Conservation (phyloP, 768 basidiomycete genomes). For the Agrocybe pediades region DNA sequence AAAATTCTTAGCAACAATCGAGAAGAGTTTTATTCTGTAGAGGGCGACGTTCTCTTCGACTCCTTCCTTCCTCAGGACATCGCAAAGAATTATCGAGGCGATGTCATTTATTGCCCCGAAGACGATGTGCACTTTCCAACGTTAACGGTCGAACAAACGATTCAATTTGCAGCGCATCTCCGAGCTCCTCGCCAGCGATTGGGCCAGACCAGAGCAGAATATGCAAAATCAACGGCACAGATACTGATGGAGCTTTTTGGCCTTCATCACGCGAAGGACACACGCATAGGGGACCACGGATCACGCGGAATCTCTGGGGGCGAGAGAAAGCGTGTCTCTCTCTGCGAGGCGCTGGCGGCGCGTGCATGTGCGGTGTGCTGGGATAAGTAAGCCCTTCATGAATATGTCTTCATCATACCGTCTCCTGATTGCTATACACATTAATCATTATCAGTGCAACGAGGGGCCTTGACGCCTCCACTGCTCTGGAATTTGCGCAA, state of each 20-base stretch:
- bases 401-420: not conserved
- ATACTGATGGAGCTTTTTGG: constrained; percentile 73
- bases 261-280: constrained; percentile 69
- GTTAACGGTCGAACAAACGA: constrained; percentile 77
- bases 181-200: constrained; percentile 63
- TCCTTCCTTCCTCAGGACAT: constrained; percentile 70
- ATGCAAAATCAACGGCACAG: constrained; percentile 45
- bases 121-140: constrained; percentile 89
- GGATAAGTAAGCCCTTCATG: constrained; percentile 54
- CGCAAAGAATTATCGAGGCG: constrained; percentile 67
- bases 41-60: constrained; percentile 78
- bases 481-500: constrained; percentile 72
- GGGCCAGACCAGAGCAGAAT: constrained; percentile 35
- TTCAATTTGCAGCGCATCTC: constrained; percentile 67
- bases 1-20: constrained; percentile 80
- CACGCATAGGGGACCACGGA: constrained; percentile 75
- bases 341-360: constrained; percentile 64
- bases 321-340: constrained; percentile 80
- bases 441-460: constrained; percentile 47
- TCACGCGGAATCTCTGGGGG: constrained; percentile 76
- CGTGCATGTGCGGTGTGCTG: constrained; percentile 60
- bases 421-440: not conserved
- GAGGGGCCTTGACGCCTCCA: constrained; percentile 65
- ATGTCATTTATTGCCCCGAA: constrained; percentile 80
- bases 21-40: constrained; percentile 64